These are phyloP conservation scores for Salvia sclarea DNA, from an alignment of 305 asterid species.

Conservation along the genomic window DNA sequence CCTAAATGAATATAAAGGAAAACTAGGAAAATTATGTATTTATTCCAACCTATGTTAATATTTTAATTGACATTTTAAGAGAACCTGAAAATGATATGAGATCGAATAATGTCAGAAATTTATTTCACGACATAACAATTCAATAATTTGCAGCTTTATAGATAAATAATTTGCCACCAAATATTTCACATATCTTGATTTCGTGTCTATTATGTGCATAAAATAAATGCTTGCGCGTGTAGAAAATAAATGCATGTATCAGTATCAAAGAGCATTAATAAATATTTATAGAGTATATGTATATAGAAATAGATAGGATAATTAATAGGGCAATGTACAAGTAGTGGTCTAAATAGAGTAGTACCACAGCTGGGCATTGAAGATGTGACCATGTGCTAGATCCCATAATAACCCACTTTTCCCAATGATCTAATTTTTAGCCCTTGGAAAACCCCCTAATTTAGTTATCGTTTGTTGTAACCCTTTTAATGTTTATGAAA, in stretches of 20 bases:
- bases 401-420: conserved; percentile 34
- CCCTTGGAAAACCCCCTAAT: not conserved
- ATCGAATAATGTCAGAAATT: not conserved
- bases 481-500: no score
- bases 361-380: conserved; percentile 26
- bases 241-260: conserved; percentile 31
- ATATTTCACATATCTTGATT: not conserved
- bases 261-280: conserved; percentile 11
- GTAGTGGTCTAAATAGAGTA: conserved; percentile 12
- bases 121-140: not conserved
- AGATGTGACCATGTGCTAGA: conserved; percentile 41
- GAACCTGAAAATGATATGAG: no score
- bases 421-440: conserved; percentile 5
- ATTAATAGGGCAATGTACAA: conserved; percentile 12
- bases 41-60: no score
- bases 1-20: no score
- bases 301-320: conserved; percentile 3
- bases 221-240: conserved; percentile 23
- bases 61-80: no score
- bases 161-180: conserved; percentile 2
- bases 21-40: no score
- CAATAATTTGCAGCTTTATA: conserved; percentile 1
- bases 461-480: not conserved
- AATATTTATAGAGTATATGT: no score
- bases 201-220: not conserved